These are phyloP conservation scores for Wickerhamiella nectarea DNA, from an alignment of 805 yeast species.

Conservation along the genomic window DNA sequence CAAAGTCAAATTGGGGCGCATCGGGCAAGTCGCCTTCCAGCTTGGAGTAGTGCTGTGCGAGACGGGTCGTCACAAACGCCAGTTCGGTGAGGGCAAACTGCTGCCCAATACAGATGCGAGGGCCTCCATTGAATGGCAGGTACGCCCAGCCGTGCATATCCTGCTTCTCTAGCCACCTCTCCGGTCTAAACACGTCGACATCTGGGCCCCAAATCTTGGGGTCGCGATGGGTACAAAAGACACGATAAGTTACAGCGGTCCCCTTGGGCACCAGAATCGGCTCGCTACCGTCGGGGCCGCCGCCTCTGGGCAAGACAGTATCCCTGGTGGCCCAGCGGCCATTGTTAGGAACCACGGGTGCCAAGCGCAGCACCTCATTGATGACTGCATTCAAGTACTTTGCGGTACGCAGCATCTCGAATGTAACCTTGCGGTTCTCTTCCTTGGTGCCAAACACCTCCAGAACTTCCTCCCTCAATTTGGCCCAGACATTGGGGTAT, in stretches of 20 bases:
- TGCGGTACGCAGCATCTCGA: slow-evolving; percentile 33
- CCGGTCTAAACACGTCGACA: slow-evolving; percentile 30
- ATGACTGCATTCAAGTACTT: slow-evolving; percentile 32
- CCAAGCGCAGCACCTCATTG: slow-evolving; percentile 33
- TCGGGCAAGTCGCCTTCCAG: background rate
- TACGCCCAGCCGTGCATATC: slow-evolving; percentile 30
- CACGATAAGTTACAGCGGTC: slow-evolving; percentile 26
- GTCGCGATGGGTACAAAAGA: slow-evolving; percentile 30
- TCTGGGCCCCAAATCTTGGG: slow-evolving; percentile 29
- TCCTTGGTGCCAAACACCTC: slow-evolving; percentile 13
- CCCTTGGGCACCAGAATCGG: slow-evolving; percentile 31
- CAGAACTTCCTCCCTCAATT: slow-evolving; percentile 22
- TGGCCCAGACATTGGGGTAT: slow-evolving; percentile 27
- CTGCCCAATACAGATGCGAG: slow-evolving; percentile 35
- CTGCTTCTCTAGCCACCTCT: slow-evolving; percentile 29
- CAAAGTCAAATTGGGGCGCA: background rate
- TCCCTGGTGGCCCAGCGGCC: slow-evolving; percentile 30
- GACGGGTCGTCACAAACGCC: slow-evolving; percentile 29
- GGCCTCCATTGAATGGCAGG: slow-evolving; percentile 36
- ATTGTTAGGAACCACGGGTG: slow-evolving; percentile 35
- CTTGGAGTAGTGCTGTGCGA: slow-evolving; percentile 22
- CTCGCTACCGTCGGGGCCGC: slow-evolving; percentile 27
- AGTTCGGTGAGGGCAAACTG: slow-evolving; percentile 37
- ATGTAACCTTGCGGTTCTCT: slow-evolving; percentile 23
- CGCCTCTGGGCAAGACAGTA: slow-evolving; percentile 36